A percentile compares a stretch with the other conserved stretches of the same genome.
Evolutionary conservation across 2,329 filamentous ascomycete genomes (phyloP).

Genomic region (Aspergillus spinulosporus): DNA sequence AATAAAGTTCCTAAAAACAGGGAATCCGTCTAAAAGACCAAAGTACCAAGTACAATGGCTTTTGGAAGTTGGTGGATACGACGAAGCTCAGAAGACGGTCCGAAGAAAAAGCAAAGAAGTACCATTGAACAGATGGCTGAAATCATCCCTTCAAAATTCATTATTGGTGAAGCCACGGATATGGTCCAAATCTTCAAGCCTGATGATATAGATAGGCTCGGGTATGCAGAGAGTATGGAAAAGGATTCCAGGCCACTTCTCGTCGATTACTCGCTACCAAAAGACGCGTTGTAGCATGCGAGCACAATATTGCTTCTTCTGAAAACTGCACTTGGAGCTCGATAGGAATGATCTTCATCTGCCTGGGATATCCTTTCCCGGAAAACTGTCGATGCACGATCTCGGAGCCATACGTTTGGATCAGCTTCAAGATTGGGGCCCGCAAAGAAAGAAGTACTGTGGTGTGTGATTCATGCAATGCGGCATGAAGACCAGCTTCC

Average conservation of each 20-base stretch:
- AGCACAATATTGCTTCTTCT: too few relatives aligned
- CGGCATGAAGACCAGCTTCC: neutral
- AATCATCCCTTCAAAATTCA: neutral
- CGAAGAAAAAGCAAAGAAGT: constrained; percentile 6
- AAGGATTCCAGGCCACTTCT: neutral
- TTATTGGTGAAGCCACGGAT: neutral
- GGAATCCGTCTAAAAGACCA: neutral
- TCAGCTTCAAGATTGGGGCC: neutral
- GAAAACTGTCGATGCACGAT: neutral
- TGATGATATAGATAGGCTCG: too few relatives aligned
- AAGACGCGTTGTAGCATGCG: too few relatives aligned
- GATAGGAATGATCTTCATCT: neutral
- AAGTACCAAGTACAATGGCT: neutral
- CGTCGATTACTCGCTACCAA: too few relatives aligned
- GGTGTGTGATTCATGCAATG: neutral
- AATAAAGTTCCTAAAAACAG: neutral
- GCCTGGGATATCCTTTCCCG: neutral
- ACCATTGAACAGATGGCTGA: neutral
- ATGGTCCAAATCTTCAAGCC: neutral
- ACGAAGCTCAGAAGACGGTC: neutral
- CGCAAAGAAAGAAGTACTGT: too few relatives aligned
- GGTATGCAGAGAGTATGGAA: neutral
- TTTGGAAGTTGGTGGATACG: neutral
- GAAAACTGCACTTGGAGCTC: neutral
- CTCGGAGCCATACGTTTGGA: neutral